Evolutionary conservation across 1,139 yeast genomes (phyloP).

Genomic region (Suhomyces kunorum): DNA sequence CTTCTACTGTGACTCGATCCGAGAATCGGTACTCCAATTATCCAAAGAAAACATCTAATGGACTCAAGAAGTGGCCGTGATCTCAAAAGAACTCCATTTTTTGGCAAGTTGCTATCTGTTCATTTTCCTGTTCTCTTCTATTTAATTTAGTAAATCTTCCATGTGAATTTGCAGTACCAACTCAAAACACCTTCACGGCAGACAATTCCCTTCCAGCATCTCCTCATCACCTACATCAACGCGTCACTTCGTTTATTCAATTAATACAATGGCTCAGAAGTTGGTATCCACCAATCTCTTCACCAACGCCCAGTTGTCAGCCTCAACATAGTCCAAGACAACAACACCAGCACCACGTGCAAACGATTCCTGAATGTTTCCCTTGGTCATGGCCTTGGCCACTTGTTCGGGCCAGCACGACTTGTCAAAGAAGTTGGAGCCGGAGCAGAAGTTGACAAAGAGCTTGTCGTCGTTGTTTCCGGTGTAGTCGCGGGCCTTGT

Average conservation of each 20-base stretch:
- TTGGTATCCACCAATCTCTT: slow-evolving; percentile 56
- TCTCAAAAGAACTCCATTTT: no score
- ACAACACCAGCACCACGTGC: slow-evolving; percentile 59
- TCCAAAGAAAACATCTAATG: no score
- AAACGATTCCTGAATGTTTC: slow-evolving; percentile 52
- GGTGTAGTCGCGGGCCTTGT: slow-evolving; percentile 54
- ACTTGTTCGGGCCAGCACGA: slow-evolving; percentile 76
- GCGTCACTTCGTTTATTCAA: neutral
- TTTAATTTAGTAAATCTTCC: no score
- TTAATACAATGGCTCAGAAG: slow-evolving; percentile 31
- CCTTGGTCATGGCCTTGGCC: slow-evolving; percentile 52
- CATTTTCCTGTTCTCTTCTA: no score
- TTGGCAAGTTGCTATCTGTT: no score
- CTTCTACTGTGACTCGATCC: no score
- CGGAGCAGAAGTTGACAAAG: slow-evolving; percentile 73
- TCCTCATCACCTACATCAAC: no score
- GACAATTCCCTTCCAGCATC: no score
- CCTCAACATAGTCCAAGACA: slow-evolving; percentile 69
- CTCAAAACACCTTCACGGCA: no score
- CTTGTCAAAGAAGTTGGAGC: slow-evolving; percentile 69
- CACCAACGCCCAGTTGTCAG: slow-evolving; percentile 60
- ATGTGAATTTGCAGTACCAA: no score
- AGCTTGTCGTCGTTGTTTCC: slow-evolving; percentile 52
- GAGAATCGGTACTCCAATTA: neutral
- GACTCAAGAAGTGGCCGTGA: no score